Conservation (phyloP, 2,329 filamentous ascomycete species). For the Leptographium radiaticola region DNA sequence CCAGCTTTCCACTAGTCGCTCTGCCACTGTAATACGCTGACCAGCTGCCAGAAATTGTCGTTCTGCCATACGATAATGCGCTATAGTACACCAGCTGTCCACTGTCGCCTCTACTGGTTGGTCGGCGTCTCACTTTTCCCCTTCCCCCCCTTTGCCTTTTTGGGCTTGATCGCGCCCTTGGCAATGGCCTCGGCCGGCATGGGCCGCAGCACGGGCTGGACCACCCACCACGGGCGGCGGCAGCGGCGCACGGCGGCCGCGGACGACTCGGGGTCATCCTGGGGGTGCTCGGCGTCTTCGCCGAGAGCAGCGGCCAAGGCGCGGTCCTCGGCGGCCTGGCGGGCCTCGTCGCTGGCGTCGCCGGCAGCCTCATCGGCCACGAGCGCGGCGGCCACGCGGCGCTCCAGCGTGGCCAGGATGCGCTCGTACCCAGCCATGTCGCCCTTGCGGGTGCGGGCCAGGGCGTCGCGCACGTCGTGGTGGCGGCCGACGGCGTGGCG, state of each 20-base stretch:
- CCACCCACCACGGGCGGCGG: constrained; percentile 78
- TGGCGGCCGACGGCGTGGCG: constrained; percentile 69
- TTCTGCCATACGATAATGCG: no score
- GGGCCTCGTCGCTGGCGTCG: constrained; percentile 10
- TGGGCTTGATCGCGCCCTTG: constrained; percentile 62
- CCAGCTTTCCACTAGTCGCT: no score
- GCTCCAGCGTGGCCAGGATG: constrained; percentile 63
- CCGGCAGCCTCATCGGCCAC: constrained; percentile 16
- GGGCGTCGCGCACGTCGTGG: constrained; percentile 72
- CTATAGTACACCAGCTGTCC: no score
- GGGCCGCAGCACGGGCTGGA: constrained; percentile 75
- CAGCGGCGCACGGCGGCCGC: constrained; percentile 58
- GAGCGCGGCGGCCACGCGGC: constrained; percentile 58
- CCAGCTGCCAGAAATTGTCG: no score
- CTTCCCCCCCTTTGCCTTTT: constrained; percentile 31
- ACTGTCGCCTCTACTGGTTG: background rate
- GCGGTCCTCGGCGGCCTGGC: constrained; percentile 10
- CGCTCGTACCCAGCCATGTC: constrained; percentile 68
- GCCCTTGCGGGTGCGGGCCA: constrained; percentile 55
- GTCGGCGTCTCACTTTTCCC: background rate
- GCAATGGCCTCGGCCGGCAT: constrained; percentile 77
- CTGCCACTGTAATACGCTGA: no score
- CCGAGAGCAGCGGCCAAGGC: constrained; percentile 15
- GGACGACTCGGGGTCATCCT: constrained; percentile 40
- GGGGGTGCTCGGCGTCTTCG: constrained; percentile 16